Evolutionary conservation across 345 rosid genomes (phyloP).

Genomic region (Bruguiera gymnorhiza): DNA sequence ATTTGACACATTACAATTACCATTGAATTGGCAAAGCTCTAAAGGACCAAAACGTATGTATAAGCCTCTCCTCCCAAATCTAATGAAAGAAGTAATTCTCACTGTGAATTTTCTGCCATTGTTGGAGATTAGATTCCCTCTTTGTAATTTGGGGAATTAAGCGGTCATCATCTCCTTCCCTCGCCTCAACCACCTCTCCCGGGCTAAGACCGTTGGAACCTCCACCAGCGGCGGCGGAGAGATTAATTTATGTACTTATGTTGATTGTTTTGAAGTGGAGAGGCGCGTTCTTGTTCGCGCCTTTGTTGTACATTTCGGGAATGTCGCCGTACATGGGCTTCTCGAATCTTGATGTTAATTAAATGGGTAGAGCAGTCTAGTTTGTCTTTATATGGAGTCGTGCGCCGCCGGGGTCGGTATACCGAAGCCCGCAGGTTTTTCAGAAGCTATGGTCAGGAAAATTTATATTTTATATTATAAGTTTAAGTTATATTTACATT

Average conservation of each 20-base stretch:
- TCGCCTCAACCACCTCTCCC: slow-evolving; percentile 58
- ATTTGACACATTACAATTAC: too few species aligned
- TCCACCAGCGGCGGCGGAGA: slow-evolving; percentile 34
- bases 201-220: slow-evolving; percentile 26
- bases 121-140: too few species aligned
- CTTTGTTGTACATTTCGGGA: slow-evolving; percentile 71
- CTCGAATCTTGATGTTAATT: slow-evolving; percentile 62
- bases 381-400: slow-evolving; percentile 47
- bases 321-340: slow-evolving; percentile 89
- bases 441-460: slow-evolving; percentile 47
- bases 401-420: slow-evolving; percentile 66
- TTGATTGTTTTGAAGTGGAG: slow-evolving; percentile 63
- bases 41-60: too few species aligned
- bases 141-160: too few species aligned
- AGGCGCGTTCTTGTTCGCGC: slow-evolving; percentile 75
- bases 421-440: slow-evolving; percentile 83
- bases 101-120: too few species aligned
- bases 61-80: too few species aligned
- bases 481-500: too few species aligned
- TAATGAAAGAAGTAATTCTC: too few species aligned
- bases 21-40: too few species aligned
- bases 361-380: slow-evolving; percentile 38
- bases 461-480: too few species aligned
- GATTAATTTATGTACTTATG: slow-evolving; percentile 44
- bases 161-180: slow-evolving; percentile 85